phyloP scores from a whole-genome alignment of 1,284 basidiomycete genomes.

The Boletus semigastroideus region DNA sequence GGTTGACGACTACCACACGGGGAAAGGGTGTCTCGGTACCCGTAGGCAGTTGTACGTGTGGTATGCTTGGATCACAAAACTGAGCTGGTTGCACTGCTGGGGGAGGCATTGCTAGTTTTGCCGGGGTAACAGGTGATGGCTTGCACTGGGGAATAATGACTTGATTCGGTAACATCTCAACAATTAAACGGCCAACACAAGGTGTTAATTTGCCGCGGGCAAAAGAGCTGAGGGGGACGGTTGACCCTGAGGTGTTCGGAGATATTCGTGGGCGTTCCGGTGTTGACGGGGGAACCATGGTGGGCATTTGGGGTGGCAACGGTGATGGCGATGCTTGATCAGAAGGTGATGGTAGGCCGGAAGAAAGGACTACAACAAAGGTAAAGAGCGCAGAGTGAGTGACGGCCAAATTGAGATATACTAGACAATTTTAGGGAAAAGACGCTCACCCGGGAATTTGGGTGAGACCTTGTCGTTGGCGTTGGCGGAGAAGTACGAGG shows the following conservation, averaged over 20 bases:
- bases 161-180: slow-evolving; percentile 50
- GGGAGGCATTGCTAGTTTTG: slow-evolving; percentile 4
- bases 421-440: slow-evolving; percentile 11
- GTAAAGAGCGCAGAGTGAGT: slow-evolving; percentile 18
- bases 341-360: slow-evolving; percentile 29
- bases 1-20: slow-evolving; percentile 54
- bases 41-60: slow-evolving; percentile 25
- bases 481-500: slow-evolving; percentile 25
- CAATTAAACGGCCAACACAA: slow-evolving; percentile 53
- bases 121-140: background rate
- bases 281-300: slow-evolving; percentile 23
- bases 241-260: slow-evolving; percentile 17
- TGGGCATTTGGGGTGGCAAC: slow-evolving; percentile 24
- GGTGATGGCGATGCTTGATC: slow-evolving; percentile 30
- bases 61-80: slow-evolving; percentile 14
- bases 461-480: slow-evolving; percentile 13
- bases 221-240: slow-evolving; percentile 22
- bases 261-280: slow-evolving; percentile 32
- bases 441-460: slow-evolving; percentile 20
- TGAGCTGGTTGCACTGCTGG: slow-evolving; percentile 2
- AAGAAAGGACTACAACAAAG: slow-evolving; percentile 23
- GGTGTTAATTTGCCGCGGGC: slow-evolving; percentile 34
- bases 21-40: slow-evolving; percentile 36
- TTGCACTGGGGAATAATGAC: slow-evolving; percentile 21
- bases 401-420: slow-evolving; percentile 8